Percentiles rank a stretch among this genome's conserved stretches.
Evolutionary conservation across 2,329 filamentous ascomycete genomes (phyloP).

Genomic region (Chrysoporthe puriensis): DNA sequence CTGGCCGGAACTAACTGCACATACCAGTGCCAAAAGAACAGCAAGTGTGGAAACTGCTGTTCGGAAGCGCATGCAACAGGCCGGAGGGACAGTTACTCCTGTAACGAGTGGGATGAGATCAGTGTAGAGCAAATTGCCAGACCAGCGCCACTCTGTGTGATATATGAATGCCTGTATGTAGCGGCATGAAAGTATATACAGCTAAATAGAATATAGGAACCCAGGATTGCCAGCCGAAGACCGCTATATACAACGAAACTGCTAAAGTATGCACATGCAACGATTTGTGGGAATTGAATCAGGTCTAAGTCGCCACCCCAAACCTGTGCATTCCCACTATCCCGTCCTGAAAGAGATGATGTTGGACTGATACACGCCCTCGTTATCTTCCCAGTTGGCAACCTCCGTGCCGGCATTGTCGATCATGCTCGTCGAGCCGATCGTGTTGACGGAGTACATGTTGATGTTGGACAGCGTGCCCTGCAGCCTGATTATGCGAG

Average conservation of each 20-base stretch:
- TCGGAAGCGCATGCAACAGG: not conserved
- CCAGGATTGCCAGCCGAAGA: not conserved
- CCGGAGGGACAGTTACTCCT: not conserved
- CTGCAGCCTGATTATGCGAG: slow-evolving; percentile 44
- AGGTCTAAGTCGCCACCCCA: not conserved
- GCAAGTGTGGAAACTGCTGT: not conserved
- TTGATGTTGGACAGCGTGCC: slow-evolving; percentile 37
- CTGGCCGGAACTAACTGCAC: no score
- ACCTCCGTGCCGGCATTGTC: slow-evolving; percentile 41
- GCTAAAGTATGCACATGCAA: not conserved
- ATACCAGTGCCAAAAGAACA: not conserved
- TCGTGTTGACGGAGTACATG: slow-evolving; percentile 51
- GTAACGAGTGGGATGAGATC: not conserved
- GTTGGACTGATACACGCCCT: slow-evolving; percentile 44
- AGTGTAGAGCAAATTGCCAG: no score
- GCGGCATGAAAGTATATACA: not conserved
- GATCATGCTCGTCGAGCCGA: slow-evolving; percentile 47
- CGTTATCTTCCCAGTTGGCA: slow-evolving; percentile 43
- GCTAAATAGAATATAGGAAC: not conserved
- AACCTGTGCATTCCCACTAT: slow-evolving; percentile 8
- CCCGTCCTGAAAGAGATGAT: slow-evolving; percentile 40
- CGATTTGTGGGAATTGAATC: not conserved
- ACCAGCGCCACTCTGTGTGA: not conserved
- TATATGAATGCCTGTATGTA: not conserved
- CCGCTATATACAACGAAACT: not conserved